Base-by-base conservation (phyloP, 495 filamentous ascomycete species). In the Sordaria brevicollis region DNA sequence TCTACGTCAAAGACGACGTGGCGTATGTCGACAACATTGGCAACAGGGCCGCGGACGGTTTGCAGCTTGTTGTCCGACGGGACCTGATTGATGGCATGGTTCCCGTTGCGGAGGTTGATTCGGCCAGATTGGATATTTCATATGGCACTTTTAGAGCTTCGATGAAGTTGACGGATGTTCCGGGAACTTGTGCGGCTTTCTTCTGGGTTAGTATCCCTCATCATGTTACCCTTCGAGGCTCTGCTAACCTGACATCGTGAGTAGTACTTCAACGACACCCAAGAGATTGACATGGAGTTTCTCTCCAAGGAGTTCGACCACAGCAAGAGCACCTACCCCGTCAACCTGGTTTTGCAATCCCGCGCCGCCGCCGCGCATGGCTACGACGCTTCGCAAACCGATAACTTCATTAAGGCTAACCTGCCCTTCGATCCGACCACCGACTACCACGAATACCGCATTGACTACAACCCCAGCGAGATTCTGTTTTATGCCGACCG, bases 231-330 rank as follows among this genome's bases (percentile, higher is more conserved):
- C 35, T n/a, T 41, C 0, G 9, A 19, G 38, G 9, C 9, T 9
- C 8, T 2, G n/a, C 66, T 67, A 29, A 54, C 31, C n/a, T 41
- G 17, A 21, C 13, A 0, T 21, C 9, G 1, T 35, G 2, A 17
- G 13, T 68, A 90, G 89, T 93, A 91, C 79, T 85, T 85, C 76
- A 91, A 93, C 76, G 87, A 93, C 76, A 89, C 88, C 4, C 89
- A 92, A 76, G 91, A 93, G 72, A 91, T 93, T 71, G 91, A 93
- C 76, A 87, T 93, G 77, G 91, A 93, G 71, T 89, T 91, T 75
- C 83, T 93, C 17, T 89, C 89, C 31, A 76, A 80, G 6, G 82
- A 91, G 67, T 89, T 89, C 71, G 81, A 86, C 70, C 65, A 72
- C 34, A 67, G 66, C 29, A 82, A 84, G 34, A 77, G 71, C 38